Conservation (phyloP, 140 eudicot genomes). For the Anethum foeniculum region DNA sequence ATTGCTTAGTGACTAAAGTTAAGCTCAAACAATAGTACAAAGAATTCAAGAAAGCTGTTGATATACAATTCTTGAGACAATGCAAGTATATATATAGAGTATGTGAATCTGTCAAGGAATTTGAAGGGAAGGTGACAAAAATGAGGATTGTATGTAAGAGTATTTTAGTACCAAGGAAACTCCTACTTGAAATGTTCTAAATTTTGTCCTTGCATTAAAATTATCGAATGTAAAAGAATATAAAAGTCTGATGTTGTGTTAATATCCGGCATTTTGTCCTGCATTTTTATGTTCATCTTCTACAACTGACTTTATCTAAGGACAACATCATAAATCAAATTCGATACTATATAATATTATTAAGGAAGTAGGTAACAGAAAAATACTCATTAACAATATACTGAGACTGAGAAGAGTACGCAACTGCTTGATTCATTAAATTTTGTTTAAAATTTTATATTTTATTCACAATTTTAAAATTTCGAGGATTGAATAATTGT, state of each 20-base stretch:
- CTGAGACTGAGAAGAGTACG: neutral
- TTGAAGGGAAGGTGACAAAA: neutral
- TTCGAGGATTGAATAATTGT: neutral
- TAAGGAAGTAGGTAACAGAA: neutral
- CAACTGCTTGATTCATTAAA: no score
- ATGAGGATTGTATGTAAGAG: neutral
- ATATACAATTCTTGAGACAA: neutral
- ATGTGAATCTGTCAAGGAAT: neutral
- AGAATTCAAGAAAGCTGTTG: neutral
- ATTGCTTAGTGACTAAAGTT: neutral
- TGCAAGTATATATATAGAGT: neutral
- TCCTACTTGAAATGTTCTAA: neutral
- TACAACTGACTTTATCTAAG: neutral
- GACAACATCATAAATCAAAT: neutral
- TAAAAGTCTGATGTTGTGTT: neutral
- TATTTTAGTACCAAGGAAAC: neutral
- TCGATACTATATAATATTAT: neutral
- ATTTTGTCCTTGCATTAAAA: neutral
- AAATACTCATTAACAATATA: neutral
- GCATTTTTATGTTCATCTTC: neutral
- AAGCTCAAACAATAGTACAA: neutral
- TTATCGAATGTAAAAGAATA: neutral
- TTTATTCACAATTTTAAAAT: no score
- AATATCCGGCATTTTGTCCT: slow-evolving; percentile 4
- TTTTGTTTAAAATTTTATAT: no score